Conservation (phyloP, 768 basidiomycete species). For the Cyathus striatus region DNA sequence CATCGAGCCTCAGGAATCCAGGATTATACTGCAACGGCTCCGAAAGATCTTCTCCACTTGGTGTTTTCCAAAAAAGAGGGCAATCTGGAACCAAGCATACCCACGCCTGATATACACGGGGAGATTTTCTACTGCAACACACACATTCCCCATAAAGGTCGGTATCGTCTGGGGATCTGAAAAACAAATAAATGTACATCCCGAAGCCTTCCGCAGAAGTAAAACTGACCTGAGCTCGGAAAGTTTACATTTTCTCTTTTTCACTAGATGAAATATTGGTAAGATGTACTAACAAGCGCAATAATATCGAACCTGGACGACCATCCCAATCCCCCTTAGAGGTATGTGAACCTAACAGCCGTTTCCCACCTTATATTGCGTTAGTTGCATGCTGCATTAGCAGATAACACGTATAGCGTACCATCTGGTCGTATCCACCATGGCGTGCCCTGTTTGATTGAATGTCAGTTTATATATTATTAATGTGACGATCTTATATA, state of each 20-base stretch:
- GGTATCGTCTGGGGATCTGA: too few species aligned
- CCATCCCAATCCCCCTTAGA: too few species aligned
- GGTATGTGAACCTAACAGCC: too few species aligned
- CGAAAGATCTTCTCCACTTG: constrained; percentile 19
- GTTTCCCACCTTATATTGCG: too few species aligned
- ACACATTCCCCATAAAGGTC: too few species aligned
- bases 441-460: constrained; percentile 30
- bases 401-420: too few species aligned
- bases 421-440: constrained; percentile 32
- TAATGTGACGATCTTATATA: constrained; percentile 6
- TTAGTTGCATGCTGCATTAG: too few species aligned
- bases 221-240: constrained; percentile 2
- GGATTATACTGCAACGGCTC: constrained; percentile 39
- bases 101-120: constrained; percentile 56
- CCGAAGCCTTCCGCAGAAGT: too few species aligned
- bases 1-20: constrained; percentile 37
- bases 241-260: constrained; percentile 1
- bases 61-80: constrained; percentile 45
- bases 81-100: constrained; percentile 63
- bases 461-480: too few species aligned
- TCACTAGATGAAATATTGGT: constrained; percentile 1
- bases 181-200: too few species aligned
- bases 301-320: too few species aligned
- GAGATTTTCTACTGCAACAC: too few species aligned
- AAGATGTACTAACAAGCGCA: neutral